Conservation (phyloP, 352 stramenopile species). For the Pythium chondricola region DNA sequence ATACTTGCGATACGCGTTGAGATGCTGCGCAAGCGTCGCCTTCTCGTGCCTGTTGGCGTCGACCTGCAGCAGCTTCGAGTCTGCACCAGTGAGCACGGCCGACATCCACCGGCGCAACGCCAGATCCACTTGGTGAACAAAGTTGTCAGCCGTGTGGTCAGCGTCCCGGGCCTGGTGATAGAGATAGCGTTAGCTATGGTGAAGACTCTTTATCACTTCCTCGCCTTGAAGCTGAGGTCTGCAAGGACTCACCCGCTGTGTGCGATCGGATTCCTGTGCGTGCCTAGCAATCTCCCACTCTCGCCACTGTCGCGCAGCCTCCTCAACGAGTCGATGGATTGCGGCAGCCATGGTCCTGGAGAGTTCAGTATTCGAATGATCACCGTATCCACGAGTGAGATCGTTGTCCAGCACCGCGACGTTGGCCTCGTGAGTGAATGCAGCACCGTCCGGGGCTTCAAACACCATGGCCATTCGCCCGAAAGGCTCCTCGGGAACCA, state of each 20-base stretch:
- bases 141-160: constrained; percentile 19
- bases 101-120: constrained; percentile 56
- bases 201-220: no score
- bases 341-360: neutral
- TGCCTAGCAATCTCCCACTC: neutral
- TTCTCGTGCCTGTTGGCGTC: constrained; percentile 13
- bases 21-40: constrained; percentile 14
- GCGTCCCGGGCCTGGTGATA: constrained; percentile 26
- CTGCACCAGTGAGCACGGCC: no score
- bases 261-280: neutral
- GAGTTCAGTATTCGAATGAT: no score
- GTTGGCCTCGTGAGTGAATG: constrained; percentile 19
- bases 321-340: neutral
- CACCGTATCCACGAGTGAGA: no score
- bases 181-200: neutral
- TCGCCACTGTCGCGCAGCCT: neutral
- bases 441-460: constrained; percentile 23
- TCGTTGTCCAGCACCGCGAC: constrained; percentile 1
- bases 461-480: constrained; percentile 42
- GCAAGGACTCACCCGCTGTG: neutral
- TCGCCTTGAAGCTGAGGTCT: no score
- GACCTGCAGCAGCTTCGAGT: constrained; percentile 9
- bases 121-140: constrained; percentile 51
- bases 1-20: no score
- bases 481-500: constrained; percentile 39